phyloP scores from a whole-genome alignment of 2,329 filamentous ascomycete genomes.

The Sarocladium strictum region DNA sequence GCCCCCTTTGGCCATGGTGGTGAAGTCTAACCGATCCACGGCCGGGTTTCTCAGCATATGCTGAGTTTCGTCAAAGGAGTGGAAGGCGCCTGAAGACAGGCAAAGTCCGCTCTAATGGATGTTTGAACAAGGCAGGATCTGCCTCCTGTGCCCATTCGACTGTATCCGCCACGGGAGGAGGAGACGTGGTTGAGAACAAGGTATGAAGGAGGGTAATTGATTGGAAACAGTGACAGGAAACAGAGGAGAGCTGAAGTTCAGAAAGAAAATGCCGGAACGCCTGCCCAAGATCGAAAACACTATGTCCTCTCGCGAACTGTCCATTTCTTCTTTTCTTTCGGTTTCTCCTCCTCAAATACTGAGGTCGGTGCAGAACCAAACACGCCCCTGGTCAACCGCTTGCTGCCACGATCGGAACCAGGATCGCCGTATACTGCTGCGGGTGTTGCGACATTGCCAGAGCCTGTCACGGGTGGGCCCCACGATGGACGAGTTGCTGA shows the following conservation, averaged over 20 bases:
- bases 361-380: constrained; percentile 1
- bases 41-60: no score
- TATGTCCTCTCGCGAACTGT: background rate
- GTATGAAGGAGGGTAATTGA: background rate
- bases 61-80: no score
- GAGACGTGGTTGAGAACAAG: no score
- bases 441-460: constrained; percentile 18
- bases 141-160: no score
- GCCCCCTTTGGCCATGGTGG: background rate
- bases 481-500: constrained; percentile 30
- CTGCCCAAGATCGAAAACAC: background rate
- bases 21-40: background rate
- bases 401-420: background rate
- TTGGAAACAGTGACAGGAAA: background rate
- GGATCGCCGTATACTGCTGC: background rate
- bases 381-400: background rate
- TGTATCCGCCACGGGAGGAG: no score
- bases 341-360: constrained; percentile 8
- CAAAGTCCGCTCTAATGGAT: no score
- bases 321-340: constrained; percentile 10
- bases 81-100: no score
- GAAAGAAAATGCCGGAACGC: background rate
- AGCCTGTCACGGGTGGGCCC: constrained; percentile 23
- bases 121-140: background rate
- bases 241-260: background rate